Evolutionary conservation across 345 rosid species (phyloP), one percentile per base, ranked within the genome.

Genomic region (Syzygium aromaticum): DNA sequence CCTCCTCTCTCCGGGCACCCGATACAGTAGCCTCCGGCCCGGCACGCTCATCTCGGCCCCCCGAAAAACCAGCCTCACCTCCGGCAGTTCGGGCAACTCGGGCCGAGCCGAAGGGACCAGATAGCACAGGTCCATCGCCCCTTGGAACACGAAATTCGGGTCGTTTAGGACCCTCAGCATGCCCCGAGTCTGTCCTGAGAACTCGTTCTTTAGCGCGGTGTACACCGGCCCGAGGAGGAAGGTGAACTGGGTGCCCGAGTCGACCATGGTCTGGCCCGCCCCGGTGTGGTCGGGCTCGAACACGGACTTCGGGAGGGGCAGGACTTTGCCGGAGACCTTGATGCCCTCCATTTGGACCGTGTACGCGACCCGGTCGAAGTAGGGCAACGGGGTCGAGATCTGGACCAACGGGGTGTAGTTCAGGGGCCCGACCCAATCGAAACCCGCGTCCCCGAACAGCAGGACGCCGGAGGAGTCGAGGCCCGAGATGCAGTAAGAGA

Each of bases 201-300:
- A 96, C 85, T 94, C 98, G 67, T 86, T 73, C 83, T 91, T 89
- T 30, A 97, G 89, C 0, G 94, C 95, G 2, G 90, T 86, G 90
- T 96, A 97, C 88, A 94, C 98, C 77, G 96, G 96, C 5, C 98
- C 98, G 8, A 97, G 95, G 38, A 97, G 89, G 95, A 94, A 97
- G 3, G 95, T 94, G 90, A 97, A 97, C 87, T 97, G 99, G 17
- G 99, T 94, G 52, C 99, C 98, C 52, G 98, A 96, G 86, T 96
- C 98, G 27, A 97, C 96, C 98, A 97, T 97, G 28, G 99, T 97
- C 86, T 97, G 99, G 86, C 98, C 98, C 8, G 98, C 98, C 33
- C 99, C 98, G 59, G 99, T 96, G 77, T 97, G 98, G 73, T 97
- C 99, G 84, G 98, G 99, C 38, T 86, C 92, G 12, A 97, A 92